Percentiles rank a stretch among this genome's conserved stretches.
Conservation (phyloP, 345 rosid genomes). For the Sisymbrium irio region DNA sequence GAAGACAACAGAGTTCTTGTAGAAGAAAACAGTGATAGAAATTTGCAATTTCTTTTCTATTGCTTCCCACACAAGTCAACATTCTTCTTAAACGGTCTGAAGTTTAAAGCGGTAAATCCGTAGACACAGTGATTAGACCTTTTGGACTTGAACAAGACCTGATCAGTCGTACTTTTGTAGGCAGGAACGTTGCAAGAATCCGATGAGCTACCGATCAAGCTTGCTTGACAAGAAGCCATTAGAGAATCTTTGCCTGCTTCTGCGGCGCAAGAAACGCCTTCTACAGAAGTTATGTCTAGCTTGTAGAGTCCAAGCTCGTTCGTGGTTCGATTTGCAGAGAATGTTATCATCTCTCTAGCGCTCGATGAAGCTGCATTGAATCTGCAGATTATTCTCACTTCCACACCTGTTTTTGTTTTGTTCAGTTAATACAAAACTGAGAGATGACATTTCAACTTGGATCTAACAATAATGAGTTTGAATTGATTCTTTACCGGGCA, state of each 20-base stretch:
- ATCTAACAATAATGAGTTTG: neutral
- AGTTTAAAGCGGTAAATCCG: conserved; percentile 66
- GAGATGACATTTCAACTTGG: neutral
- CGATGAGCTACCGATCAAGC: conserved; percentile 52
- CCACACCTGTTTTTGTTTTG: conserved; percentile 54
- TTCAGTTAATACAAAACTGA: neutral
- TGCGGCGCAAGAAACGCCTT: conserved; percentile 51
- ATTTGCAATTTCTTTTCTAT: neutral
- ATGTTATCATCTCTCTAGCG: conserved; percentile 61
- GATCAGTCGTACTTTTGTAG: conserved; percentile 67
- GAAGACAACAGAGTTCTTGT: conserved; percentile 6
- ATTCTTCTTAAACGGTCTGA: conserved; percentile 67
- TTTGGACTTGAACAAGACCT: conserved; percentile 62
- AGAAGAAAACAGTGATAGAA: neutral
- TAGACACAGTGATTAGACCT: conserved; percentile 72
- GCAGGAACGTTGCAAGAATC: conserved; percentile 81
- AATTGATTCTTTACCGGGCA: conserved; percentile 53
- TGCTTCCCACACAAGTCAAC: conserved; percentile 52
- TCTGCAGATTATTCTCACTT: conserved; percentile 79
- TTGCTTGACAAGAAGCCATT: conserved; percentile 64
- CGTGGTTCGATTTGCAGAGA: conserved; percentile 89
- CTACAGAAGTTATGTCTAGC: conserved; percentile 75
- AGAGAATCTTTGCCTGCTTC: conserved; percentile 20
- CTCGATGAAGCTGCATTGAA: conserved; percentile 60
- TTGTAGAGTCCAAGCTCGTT: conserved; percentile 73